Conservation (phyloP, 768 basidiomycete genomes). For the Leccinum pellstonianum region DNA sequence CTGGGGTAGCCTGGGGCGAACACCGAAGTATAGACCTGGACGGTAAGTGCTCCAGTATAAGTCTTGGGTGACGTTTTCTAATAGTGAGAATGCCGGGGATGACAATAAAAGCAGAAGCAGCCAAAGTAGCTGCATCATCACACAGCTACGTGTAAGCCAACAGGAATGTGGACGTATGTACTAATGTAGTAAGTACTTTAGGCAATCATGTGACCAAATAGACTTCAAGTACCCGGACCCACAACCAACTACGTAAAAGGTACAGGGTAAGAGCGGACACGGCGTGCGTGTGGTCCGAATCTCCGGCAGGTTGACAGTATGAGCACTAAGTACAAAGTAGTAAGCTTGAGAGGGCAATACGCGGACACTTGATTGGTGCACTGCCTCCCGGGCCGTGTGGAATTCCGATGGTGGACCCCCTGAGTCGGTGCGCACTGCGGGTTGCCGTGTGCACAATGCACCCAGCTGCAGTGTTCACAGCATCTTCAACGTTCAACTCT, state of each 20-base stretch:
- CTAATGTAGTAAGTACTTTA: neutral
- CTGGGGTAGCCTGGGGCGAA: slow-evolving; percentile 79
- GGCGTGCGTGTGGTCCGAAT: neutral
- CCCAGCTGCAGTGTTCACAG: neutral
- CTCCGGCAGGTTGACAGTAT: too few species aligned
- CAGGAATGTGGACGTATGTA: neutral
- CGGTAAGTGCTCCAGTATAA: slow-evolving; percentile 78
- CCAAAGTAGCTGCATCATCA: slow-evolving; percentile 25
- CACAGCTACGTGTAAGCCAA: neutral
- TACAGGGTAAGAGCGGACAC: neutral
- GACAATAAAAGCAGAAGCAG: slow-evolving; percentile 28
- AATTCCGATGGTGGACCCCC: neutral
- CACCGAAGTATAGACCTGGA: slow-evolving; percentile 93
- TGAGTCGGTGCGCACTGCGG: too few species aligned
- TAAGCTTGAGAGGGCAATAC: neutral
- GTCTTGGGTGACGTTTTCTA: slow-evolving; percentile 38
- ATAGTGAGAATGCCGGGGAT: slow-evolving; percentile 13
- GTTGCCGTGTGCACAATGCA: neutral
- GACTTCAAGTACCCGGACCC: neutral
- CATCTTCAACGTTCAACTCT: neutral
- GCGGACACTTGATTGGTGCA: slow-evolving; percentile 3
- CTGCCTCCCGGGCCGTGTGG: slow-evolving; percentile 1
- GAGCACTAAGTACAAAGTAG: neutral
- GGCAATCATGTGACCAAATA: slow-evolving; percentile 14
- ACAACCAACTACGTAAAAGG: neutral